Percentiles rank a stretch among this genome's conserved stretches.
These are phyloP conservation scores for Chalara sp. DNA, from an alignment of 2,329 filamentous ascomycete species.

Conservation along the genomic window DNA sequence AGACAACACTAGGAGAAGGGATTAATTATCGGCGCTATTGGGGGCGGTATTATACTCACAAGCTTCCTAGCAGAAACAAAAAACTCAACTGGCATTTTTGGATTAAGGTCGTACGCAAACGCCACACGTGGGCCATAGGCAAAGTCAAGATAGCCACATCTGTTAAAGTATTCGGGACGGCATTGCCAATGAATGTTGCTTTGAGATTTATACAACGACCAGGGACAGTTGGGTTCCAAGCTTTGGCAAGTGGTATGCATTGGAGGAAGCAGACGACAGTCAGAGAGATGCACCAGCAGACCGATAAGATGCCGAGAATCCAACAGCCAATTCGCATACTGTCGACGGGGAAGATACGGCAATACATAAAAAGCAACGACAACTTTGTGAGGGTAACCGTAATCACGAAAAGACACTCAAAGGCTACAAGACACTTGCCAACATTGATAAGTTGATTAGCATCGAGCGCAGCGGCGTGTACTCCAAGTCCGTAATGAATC, in stretches of 20 bases:
- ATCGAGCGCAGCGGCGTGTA: background rate
- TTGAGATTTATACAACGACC: background rate
- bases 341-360: background rate
- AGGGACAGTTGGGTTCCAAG: background rate
- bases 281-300: background rate
- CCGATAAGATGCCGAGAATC: background rate
- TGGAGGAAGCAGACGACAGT: background rate
- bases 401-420: background rate
- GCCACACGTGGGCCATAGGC: background rate
- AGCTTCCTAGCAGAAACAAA: background rate
- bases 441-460: background rate
- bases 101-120: background rate
- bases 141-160: constrained; percentile 1
- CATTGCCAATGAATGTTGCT: background rate
- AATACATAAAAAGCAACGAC: background rate
- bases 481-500: background rate
- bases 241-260: background rate
- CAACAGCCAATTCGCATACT: background rate
- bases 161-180: constrained; percentile 1
- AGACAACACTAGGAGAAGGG: background rate
- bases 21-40: background rate
- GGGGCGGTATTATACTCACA: background rate
- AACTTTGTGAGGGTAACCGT: background rate
- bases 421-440: background rate
- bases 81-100: no score